Evolutionary conservation across 352 stramenopile species (phyloP), one percentile per base, ranked within the genome.

Genomic region (Pythium apleroticum): DNA sequence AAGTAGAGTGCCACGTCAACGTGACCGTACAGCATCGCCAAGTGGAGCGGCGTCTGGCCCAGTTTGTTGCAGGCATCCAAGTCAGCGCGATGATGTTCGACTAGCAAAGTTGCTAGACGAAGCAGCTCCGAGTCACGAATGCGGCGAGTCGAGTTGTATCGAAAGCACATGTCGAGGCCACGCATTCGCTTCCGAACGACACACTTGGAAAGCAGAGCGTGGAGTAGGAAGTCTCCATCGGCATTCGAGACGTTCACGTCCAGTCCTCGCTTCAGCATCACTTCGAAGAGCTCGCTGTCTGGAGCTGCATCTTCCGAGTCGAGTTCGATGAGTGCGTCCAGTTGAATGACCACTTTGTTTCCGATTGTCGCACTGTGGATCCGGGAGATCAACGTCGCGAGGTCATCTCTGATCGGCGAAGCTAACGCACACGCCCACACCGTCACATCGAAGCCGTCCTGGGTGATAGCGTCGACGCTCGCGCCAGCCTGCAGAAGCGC

Each of bases 21-120:
- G 52, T 93, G 84, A 0, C 82, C 86, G 63, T 89, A 77, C 17
- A 93, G 41, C n/a, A 94, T 43, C 2, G 81, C 77, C 37, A 90
- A 52, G 31, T 94, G 86, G 15, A 94, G 67, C 0, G 81, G 66
- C 17, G 84, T 91, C 25, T 91, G 86, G 0, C 81, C 84, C 12
- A 88, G 52, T 0, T 56, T 60, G 27, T 93, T 94, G 70, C 71
- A 90, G 14, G 69, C 76, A 45, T 93, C 76, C 17, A 91, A 37
- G 33, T 89, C 63, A 1, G 77, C 75, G 12, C 45, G 27, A 43
- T 86, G 57, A 0, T 48, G 49, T 41, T 87, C 64, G 1, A 92
- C 60, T 17, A 89, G 50, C 22, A 55, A 19, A 0, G 50, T 52
- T 7, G 86, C 69, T 5, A 75, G 66, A n/a, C 59, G 19, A 33